Base-by-base conservation (phyloP, 371 early-diverging fungal genomes). In the Rhizopus arrhizus region DNA sequence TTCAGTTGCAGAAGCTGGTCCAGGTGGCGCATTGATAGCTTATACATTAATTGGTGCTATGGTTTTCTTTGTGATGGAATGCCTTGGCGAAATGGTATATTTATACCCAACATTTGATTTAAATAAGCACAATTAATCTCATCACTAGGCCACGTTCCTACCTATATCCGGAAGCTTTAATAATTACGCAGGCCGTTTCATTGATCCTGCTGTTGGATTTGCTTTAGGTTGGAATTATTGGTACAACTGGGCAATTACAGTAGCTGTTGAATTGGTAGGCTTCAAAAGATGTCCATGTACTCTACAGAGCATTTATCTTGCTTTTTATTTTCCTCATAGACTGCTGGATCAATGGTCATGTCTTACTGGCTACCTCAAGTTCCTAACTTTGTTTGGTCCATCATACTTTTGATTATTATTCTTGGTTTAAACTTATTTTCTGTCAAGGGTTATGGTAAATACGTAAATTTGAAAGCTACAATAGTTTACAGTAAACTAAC, bases 81-180 rank as follows among this genome's bases (percentile, higher is more conserved):
- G 85, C 34, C 76, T 94, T 48, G 93, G 92, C 45, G 93, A 92
- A 69, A 90, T 94, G 90, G 85, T 89, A 41, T 41, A 45, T 34
- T 4, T 34, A 13, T 5, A 6, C 9, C 16, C 3, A 36, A 35
- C 15, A 22, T 53, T 33, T 16, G 32, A 8, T 38, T 7, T 36
- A 53, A 13, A 41, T 7, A 47, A 15, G 16, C 32, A 1, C 11
- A 36, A 6, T 4, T 45, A 13, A 5, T 15, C 33, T 45, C 31
- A 36, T 9, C 8, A 8, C 5, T 53, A 66, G 66, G 66, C 71
- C 11, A 89, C 94, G 0, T 85, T 83, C 53, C 74, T 92, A 12
- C 93, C 95, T 12, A 85, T 91, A 15, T 80, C 92, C 1, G 95
- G 93, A 31, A 85, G 90, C 15, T 91, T 94, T 82, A 90, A 89